Conservation (phyloP, 129 eudicot genomes). For the Centella asiatica region DNA sequence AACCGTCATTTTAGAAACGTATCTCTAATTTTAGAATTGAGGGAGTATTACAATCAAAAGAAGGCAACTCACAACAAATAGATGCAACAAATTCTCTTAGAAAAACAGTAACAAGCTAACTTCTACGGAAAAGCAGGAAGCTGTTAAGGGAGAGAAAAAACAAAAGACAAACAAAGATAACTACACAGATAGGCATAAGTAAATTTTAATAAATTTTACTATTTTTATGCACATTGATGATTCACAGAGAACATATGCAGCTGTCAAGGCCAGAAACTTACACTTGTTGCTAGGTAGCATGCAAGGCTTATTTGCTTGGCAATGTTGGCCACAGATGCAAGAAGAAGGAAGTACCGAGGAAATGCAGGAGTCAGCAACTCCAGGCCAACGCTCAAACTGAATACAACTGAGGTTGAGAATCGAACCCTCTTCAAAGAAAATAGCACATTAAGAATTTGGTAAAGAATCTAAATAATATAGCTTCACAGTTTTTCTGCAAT, state of each 20-base stretch:
- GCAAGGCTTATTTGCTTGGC: conserved; percentile 96
- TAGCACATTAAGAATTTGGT: background rate
- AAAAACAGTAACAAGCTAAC: background rate
- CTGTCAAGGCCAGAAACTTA: conserved; percentile 33
- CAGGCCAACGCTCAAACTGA: conserved; percentile 94
- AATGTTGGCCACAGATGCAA: conserved; percentile 85
- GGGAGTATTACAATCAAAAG: too few relatives aligned
- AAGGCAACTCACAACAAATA: background rate
- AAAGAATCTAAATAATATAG: background rate
- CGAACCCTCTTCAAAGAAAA: conserved; percentile 71
- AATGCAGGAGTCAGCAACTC: conserved; percentile 94
- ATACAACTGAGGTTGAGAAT: conserved; percentile 80
- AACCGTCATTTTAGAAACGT: too few relatives aligned
- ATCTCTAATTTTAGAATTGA: too few relatives aligned
- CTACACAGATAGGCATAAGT: background rate
- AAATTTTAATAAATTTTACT: background rate
- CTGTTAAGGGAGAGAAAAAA: background rate
- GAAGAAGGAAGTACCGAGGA: conserved; percentile 81
- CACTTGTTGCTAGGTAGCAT: conserved; percentile 93
- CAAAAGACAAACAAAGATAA: background rate
- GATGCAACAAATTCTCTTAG: background rate
- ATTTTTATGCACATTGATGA: background rate
- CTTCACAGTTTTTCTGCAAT: background rate
- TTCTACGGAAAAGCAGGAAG: background rate
- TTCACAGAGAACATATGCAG: background rate